Conservation (phyloP, 768 basidiomycete genomes). For the Gymnopilus junonius region DNA sequence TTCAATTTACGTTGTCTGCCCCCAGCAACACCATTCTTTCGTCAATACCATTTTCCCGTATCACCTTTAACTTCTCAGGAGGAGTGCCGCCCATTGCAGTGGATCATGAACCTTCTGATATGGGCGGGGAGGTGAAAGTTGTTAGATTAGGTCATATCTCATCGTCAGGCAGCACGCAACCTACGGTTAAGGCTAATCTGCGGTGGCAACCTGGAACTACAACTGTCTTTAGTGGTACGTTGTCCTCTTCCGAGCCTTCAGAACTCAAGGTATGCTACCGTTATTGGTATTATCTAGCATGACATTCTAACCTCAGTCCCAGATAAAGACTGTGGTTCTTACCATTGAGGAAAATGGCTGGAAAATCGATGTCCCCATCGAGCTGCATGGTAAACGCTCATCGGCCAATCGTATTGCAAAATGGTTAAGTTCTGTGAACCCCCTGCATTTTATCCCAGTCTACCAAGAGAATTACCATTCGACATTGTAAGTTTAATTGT, state of each 20-base stretch:
- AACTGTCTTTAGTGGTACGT: constrained; percentile 63
- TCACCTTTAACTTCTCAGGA: constrained; percentile 64
- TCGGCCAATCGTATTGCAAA: constrained; percentile 35
- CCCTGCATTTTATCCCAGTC: constrained; percentile 57
- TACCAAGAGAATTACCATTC: constrained; percentile 48
- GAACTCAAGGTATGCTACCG: constrained; percentile 54
- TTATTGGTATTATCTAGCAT: background rate
- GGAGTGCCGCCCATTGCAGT: constrained; percentile 53
- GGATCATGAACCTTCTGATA: constrained; percentile 38
- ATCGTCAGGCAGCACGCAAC: constrained; percentile 15
- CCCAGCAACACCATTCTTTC: constrained; percentile 52
- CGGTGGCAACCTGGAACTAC: constrained; percentile 60
- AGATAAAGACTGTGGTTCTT: constrained; percentile 51
- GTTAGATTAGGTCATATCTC: constrained; percentile 52
- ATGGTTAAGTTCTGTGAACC: constrained; percentile 66
- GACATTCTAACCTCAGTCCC: constrained; percentile 24
- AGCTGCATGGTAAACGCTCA: constrained; percentile 42
- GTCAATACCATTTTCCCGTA: constrained; percentile 60
- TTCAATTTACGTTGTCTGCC: constrained; percentile 72
- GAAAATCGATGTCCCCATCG: constrained; percentile 67
- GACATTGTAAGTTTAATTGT: constrained; percentile 46
- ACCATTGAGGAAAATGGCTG: constrained; percentile 65
- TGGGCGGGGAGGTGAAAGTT: constrained; percentile 28
- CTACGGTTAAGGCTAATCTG: constrained; percentile 45
- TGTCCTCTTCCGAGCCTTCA: constrained; percentile 54